Conservation (phyloP, 2,329 filamentous ascomycete species). For the Exophiala calicioides region DNA sequence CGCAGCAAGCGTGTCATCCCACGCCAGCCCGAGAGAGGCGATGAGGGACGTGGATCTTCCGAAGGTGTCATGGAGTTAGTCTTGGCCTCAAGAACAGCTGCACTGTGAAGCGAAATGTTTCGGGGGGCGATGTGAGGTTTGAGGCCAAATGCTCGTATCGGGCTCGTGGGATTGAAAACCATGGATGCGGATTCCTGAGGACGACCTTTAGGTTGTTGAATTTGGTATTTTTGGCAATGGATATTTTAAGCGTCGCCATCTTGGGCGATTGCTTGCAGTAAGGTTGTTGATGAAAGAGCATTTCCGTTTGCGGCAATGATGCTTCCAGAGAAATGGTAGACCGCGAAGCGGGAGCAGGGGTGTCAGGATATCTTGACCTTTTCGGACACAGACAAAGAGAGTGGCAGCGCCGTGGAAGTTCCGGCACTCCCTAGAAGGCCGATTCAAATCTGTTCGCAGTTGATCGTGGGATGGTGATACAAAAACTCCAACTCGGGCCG, state of each 20-base stretch:
- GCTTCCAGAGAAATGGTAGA: conserved; percentile 5
- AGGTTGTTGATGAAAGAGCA: conserved; percentile 21
- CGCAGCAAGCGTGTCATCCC: conserved; percentile 15
- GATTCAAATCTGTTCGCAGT: conserved; percentile 20
- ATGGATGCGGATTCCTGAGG: conserved; percentile 4
- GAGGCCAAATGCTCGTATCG: conserved; percentile 19
- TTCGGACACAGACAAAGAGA: conserved; percentile 22
- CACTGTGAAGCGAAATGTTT: background rate
- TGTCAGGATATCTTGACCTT: conserved; percentile 16
- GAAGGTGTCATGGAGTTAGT: conserved; percentile 7
- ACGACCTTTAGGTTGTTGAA: conserved; percentile 4
- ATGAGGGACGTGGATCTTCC: conserved; percentile 3
- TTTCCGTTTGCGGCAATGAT: conserved; percentile 28
- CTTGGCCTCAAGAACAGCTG: background rate
- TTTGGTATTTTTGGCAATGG: conserved; percentile 2
- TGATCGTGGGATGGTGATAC: conserved; percentile 22
- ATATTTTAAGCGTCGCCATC: conserved; percentile 23
- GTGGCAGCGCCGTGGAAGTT: background rate
- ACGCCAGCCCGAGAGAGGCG: conserved; percentile 13
- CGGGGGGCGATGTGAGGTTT: conserved; percentile 13
- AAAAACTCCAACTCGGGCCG: conserved; percentile 22
- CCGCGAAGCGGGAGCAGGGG: conserved; percentile 3
- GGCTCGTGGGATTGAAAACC: conserved; percentile 24
- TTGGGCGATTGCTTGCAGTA: conserved; percentile 18
- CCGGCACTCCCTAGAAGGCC: background rate